A percentile compares a stretch with the other conserved stretches of the same genome.
These are phyloP conservation scores for Acanthamoeba castellanii DNA, from an alignment of 208 protist species.

Conservation along the genomic window DNA sequence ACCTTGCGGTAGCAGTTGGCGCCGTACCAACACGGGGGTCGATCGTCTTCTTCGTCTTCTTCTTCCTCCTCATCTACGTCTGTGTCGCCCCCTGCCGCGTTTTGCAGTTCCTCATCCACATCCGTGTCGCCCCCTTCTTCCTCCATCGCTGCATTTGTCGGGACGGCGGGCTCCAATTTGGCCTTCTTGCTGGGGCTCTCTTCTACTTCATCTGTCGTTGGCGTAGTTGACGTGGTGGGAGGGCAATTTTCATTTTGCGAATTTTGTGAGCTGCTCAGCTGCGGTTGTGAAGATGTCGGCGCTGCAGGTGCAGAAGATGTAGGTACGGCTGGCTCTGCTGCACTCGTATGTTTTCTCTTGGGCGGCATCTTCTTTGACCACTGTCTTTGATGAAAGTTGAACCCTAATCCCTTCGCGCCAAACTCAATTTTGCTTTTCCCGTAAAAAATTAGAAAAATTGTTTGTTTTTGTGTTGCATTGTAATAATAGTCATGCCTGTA, in stretches of 20 bases:
- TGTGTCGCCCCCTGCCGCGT: not conserved
- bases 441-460: too few relatives aligned
- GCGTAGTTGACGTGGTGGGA: not conserved
- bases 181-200: slow-evolving; percentile 16
- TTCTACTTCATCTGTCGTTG: not conserved
- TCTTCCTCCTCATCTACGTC: not conserved
- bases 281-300: too few relatives aligned
- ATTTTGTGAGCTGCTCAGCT: too few relatives aligned
- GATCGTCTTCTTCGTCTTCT: slow-evolving; percentile 7
- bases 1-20: slow-evolving; percentile 55
- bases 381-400: too few relatives aligned
- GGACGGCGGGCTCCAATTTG: not conserved
- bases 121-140: not conserved
- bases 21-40: slow-evolving; percentile 19
- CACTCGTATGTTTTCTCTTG: not conserved
- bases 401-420: too few relatives aligned
- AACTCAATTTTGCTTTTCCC: too few relatives aligned
- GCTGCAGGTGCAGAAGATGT: not conserved
- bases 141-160: not conserved
- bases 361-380: not conserved
- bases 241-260: too few relatives aligned
- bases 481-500: too few relatives aligned
- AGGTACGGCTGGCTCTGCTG: not conserved
- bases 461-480: too few relatives aligned
- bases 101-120: not conserved